Conservation (phyloP, 768 basidiomycete genomes). For the Bullera alba region DNA sequence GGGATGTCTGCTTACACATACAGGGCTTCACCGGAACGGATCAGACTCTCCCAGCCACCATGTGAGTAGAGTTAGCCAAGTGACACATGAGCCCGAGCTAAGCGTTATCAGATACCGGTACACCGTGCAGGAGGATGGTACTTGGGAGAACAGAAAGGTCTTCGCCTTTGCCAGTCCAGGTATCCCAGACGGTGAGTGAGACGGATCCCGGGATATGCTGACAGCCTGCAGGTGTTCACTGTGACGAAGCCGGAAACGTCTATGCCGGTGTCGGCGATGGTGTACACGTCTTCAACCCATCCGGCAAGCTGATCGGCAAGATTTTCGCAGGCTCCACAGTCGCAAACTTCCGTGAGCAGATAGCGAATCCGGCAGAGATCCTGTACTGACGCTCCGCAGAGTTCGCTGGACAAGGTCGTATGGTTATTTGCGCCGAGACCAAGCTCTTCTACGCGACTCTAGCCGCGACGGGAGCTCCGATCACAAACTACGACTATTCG, state of each 20-base stretch:
- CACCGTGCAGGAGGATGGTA: conserved; percentile 35
- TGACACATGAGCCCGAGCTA: not conserved
- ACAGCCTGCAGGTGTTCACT: conserved; percentile 26
- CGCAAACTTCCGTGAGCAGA: conserved; percentile 29
- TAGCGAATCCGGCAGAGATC: not conserved
- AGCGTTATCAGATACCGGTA: conserved; percentile 32
- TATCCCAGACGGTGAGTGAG: conserved; percentile 33
- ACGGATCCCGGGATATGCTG: not conserved
- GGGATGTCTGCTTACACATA: not conserved
- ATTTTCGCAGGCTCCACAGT: conserved; percentile 31
- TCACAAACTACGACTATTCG: conserved; percentile 14
- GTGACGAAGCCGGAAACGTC: conserved; percentile 36
- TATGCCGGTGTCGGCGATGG: conserved; percentile 40
- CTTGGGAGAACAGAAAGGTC: conserved; percentile 19
- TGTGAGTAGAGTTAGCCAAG: conserved; percentile 50
- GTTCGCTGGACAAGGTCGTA: conserved; percentile 34
- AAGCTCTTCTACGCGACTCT: conserved; percentile 28
- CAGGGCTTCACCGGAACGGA: conserved; percentile 29
- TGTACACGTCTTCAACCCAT: conserved; percentile 35
- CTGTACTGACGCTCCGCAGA: conserved; percentile 5
- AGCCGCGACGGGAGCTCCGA: conserved; percentile 23
- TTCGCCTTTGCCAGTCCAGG: conserved; percentile 37
- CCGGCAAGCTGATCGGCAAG: conserved; percentile 40
- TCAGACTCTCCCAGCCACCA: conserved; percentile 57
- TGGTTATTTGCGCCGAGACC: conserved; percentile 41